Evolutionary conservation across 2,329 filamentous ascomycete species (phyloP).

Genomic region (Venturia asperata): DNA sequence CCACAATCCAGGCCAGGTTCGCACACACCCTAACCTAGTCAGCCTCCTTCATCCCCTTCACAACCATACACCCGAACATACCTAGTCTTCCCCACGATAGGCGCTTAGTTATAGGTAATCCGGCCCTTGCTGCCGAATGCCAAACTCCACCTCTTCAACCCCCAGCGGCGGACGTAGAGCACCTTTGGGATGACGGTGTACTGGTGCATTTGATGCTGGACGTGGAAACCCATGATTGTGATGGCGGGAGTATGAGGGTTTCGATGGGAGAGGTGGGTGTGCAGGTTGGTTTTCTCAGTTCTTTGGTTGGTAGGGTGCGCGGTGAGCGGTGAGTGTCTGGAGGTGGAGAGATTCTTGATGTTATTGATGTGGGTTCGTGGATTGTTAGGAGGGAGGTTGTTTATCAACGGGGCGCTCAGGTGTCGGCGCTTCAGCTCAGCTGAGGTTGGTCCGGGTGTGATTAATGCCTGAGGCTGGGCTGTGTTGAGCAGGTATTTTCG

Average conservation of each 20-base stretch:
- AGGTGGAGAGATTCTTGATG: too few relatives aligned
- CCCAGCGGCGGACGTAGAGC: constrained; percentile 6
- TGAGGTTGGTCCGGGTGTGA: not conserved
- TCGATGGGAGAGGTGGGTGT: not conserved
- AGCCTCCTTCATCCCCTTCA: not conserved
- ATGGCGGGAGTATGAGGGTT: not conserved
- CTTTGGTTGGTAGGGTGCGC: not conserved
- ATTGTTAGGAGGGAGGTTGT: too few relatives aligned
- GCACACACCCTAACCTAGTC: not conserved
- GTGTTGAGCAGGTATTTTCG: not conserved
- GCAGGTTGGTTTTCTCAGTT: not conserved
- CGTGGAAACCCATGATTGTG: constrained; percentile 11
- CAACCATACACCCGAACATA: not conserved
- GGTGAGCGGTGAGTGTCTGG: too few relatives aligned
- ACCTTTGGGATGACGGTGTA: constrained; percentile 13
- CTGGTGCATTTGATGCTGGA: constrained; percentile 15
- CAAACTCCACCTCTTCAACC: constrained; percentile 15
- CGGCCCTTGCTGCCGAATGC: not conserved
- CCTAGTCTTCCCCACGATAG: too few relatives aligned
- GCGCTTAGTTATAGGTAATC: not conserved
- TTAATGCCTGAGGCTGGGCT: not conserved
- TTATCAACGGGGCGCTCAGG: too few relatives aligned
- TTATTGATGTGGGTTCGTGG: too few relatives aligned
- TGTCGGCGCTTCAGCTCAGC: not conserved
- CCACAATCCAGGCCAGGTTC: too few relatives aligned